Evolutionary conservation across 768 basidiomycete species (phyloP).

Genomic region (Lyophyllum atratum): DNA sequence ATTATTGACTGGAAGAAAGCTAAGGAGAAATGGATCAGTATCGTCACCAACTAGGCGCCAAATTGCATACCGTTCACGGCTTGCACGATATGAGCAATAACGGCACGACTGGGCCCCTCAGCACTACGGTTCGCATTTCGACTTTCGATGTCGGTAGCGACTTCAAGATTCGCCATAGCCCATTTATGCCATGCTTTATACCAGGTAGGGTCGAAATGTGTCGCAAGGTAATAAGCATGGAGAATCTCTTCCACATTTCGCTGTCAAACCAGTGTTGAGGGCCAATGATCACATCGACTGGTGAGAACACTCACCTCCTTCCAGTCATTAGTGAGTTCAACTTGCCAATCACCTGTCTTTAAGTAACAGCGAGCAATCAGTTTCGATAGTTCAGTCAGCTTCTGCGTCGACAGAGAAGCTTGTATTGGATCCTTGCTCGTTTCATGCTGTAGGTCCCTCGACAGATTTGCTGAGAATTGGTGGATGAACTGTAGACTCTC

Average conservation of each 20-base stretch:
- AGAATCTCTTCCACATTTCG: slow-evolving; percentile 81
- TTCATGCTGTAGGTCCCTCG: slow-evolving; percentile 71
- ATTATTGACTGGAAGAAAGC: slow-evolving; percentile 96
- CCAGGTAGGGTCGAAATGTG: slow-evolving; percentile 93
- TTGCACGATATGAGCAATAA: slow-evolving; percentile 86
- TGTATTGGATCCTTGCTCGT: slow-evolving; percentile 51
- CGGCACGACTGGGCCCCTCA: slow-evolving; percentile 60
- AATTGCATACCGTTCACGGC: slow-evolving; percentile 76
- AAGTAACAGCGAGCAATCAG: slow-evolving; percentile 96
- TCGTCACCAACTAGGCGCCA: neutral
- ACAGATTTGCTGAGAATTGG: slow-evolving; percentile 76
- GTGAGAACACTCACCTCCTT: slow-evolving; percentile 54
- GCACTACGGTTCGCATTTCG: slow-evolving; percentile 54
- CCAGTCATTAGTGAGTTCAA: slow-evolving; percentile 79
- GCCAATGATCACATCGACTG: neutral
- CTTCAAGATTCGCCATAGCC: slow-evolving; percentile 96
- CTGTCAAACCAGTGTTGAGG: slow-evolving; percentile 27
- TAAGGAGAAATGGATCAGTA: slow-evolving; percentile 28
- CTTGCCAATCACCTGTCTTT: slow-evolving; percentile 96
- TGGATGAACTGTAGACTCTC: slow-evolving; percentile 83
- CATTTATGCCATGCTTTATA: slow-evolving; percentile 99
- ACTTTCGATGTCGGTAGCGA: slow-evolving; percentile 78
- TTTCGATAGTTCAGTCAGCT: slow-evolving; percentile 68
- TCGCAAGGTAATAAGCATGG: slow-evolving; percentile 82
- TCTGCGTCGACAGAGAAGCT: slow-evolving; percentile 55